phyloP scores from a whole-genome alignment of 768 basidiomycete species.

The Suillus americanus region DNA sequence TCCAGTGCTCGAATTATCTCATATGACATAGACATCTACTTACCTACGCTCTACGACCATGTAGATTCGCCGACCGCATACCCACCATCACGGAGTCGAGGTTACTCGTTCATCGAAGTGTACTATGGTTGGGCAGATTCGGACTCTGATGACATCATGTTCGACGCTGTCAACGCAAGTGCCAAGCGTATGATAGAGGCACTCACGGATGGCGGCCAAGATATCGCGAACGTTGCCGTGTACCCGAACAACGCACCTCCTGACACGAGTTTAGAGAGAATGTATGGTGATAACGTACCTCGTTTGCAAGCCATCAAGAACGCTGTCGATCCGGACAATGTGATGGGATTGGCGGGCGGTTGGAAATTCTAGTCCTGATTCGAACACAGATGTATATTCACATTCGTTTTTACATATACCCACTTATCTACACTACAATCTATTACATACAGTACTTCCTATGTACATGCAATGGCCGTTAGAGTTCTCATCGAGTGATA shows the following conservation, averaged over 20 bases:
- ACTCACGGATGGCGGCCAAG: neutral
- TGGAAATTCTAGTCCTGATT: neutral
- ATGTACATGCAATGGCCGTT: neutral
- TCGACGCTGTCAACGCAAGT: neutral
- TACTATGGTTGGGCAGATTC: neutral
- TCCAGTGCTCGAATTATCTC: conserved; percentile 9
- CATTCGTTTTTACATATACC: neutral
- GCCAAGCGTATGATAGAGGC: neutral
- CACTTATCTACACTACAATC: neutral
- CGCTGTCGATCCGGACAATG: neutral
- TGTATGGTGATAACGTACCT: neutral
- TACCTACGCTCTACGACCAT: conserved; percentile 38
- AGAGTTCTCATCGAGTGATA: neutral
- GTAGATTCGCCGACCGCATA: conserved; percentile 39
- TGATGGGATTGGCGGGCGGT: neutral
- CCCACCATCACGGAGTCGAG: conserved; percentile 36
- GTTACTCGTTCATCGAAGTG: neutral
- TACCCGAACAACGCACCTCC: neutral
- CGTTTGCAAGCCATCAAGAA: neutral
- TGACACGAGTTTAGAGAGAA: neutral
- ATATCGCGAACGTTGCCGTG: neutral
- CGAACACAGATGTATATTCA: neutral
- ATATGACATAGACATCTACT: conserved; percentile 47
- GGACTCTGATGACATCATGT: neutral
- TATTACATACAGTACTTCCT: neutral